Evolutionary conservation across 768 basidiomycete genomes (phyloP).

Genomic region (Lentinula detonsa): DNA sequence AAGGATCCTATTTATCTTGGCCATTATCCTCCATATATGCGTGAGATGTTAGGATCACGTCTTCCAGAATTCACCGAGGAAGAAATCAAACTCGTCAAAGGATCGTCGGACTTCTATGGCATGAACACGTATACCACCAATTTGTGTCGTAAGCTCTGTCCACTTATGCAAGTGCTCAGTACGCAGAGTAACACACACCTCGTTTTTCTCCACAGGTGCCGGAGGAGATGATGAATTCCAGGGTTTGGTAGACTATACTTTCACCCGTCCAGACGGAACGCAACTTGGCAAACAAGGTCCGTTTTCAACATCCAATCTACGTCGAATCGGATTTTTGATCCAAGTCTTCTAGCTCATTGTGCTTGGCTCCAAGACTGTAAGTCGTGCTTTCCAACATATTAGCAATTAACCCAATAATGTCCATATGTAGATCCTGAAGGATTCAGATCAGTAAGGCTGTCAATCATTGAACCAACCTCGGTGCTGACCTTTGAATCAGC

Average conservation of each 20-base stretch:
- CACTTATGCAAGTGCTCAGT: not conserved
- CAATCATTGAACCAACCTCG: not conserved
- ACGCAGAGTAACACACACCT: not conserved
- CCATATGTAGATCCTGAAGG: conserved; percentile 48
- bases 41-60: conserved; percentile 49
- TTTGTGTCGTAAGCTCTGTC: conserved; percentile 41
- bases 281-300: conserved; percentile 58
- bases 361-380: conserved; percentile 63
- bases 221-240: conserved; percentile 63
- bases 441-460: conserved; percentile 48
- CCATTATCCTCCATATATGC: conserved; percentile 53
- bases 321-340: not conserved
- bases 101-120: conserved; percentile 67
- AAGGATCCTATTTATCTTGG: conserved; percentile 71
- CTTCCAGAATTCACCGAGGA: conserved; percentile 52
- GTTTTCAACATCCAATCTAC: conserved; percentile 3
- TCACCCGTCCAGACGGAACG: conserved; percentile 57
- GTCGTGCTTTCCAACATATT: conserved; percentile 11
- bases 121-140: conserved; percentile 72
- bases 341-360: conserved; percentile 40
- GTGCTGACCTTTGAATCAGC: conserved; percentile 19
- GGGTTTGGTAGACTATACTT: conserved; percentile 53
- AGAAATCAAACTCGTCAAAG: conserved; percentile 51
- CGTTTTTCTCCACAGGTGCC: conserved; percentile 29
- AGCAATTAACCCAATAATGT: not conserved